phyloP scores from a whole-genome alignment of 352 stramenopile species.

The Aphanomyces cochlioides region DNA sequence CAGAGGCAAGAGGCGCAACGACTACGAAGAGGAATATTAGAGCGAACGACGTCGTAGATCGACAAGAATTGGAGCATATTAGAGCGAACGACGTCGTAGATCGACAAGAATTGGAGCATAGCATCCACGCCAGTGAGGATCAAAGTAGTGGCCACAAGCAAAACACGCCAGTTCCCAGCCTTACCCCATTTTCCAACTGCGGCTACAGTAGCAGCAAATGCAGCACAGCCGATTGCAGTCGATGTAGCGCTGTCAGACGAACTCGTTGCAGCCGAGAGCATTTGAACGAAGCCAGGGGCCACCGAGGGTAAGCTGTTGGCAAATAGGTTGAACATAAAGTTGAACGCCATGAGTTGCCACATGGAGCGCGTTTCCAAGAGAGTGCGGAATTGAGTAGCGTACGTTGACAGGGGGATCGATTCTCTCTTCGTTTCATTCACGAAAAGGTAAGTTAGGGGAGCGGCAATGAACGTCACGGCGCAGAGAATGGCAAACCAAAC shows the following conservation, averaged over 20 bases:
- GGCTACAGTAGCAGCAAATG: conserved; percentile 12
- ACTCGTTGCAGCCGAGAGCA: neutral
- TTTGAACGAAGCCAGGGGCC: conserved; percentile 4
- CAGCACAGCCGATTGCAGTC: neutral
- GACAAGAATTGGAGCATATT: no score
- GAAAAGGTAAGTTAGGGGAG: neutral
- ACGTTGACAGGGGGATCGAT: neutral
- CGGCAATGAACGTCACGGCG: neutral
- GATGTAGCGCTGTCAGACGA: neutral
- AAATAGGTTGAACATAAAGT: conserved; percentile 24
- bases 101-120: conserved; percentile 33
- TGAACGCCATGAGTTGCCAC: conserved; percentile 21
- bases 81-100: conserved; percentile 46
- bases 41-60: conserved; percentile 48
- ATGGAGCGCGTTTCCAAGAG: conserved; percentile 3
- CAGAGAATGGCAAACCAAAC: conserved; percentile 6
- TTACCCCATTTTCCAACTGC: neutral
- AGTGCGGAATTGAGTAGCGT: neutral
- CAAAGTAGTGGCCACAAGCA: conserved; percentile 40
- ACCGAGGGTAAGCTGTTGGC: neutral
- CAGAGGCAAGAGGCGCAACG: conserved; percentile 47
- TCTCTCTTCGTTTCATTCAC: conserved; percentile 15
- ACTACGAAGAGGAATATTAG: conserved; percentile 51
- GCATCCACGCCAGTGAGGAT: conserved; percentile 46
- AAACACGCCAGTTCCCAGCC: conserved; percentile 45